Evolutionary conservation across 2,329 filamentous ascomycete species (phyloP).

Genomic region (Talaromyces sp.): DNA sequence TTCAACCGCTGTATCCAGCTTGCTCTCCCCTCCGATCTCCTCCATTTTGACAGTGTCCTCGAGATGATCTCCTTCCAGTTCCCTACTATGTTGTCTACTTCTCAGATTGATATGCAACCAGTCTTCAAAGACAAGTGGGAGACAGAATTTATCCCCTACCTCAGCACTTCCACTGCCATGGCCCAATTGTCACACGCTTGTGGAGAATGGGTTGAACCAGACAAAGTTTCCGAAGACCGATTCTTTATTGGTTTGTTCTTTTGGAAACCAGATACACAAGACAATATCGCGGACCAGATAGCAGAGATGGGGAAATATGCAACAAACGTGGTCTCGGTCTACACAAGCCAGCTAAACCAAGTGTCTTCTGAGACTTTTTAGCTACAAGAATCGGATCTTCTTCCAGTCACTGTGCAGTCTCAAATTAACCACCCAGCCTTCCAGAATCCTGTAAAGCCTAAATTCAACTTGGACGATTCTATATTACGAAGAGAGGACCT

Average conservation of each 20-base stretch:
- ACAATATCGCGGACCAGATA: background rate
- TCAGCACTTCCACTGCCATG: background rate
- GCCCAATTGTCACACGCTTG: background rate
- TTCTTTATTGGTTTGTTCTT: background rate
- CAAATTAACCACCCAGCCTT: background rate
- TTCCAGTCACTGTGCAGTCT: background rate
- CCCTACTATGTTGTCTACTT: background rate
- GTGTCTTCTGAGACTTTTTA: background rate
- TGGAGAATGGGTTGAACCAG: background rate
- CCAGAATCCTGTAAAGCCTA: background rate
- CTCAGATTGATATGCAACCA: background rate
- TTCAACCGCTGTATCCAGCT: conserved; percentile 1
- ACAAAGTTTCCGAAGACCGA: background rate
- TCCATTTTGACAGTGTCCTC: background rate
- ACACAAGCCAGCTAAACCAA: background rate
- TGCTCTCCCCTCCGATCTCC: background rate
- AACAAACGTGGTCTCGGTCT: background rate
- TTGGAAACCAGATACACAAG: background rate
- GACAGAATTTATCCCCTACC: background rate
- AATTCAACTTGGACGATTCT: background rate
- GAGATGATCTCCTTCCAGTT: background rate
- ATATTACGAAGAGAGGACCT: background rate
- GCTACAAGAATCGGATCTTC: background rate
- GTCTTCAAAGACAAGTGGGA: background rate
- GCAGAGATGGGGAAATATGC: background rate